Conservation (phyloP, 169 alveolate genomes). For the Cryptosporidium muris region DNA sequence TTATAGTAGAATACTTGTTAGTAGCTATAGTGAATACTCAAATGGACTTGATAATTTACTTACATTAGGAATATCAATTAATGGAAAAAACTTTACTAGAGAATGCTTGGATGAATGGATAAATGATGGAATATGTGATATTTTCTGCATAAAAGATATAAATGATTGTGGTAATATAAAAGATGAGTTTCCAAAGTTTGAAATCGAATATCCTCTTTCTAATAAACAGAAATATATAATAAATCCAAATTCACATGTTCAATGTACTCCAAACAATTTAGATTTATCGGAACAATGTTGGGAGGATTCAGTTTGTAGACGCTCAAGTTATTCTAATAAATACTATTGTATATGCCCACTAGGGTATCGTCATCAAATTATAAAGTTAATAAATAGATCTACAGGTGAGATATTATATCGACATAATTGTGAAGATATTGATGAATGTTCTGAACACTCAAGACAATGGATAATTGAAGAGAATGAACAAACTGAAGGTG, state of each 20-base stretch:
- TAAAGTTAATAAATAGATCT: constrained; percentile 31
- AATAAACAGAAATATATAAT: constrained; percentile 6
- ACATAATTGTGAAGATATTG: constrained; percentile 65
- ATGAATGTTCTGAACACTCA: constrained; percentile 42
- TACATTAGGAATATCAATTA: constrained; percentile 17
- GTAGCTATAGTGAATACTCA: constrained; percentile 22
- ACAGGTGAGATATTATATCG: constrained; percentile 27
- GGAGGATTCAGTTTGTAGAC: constrained; percentile 37
- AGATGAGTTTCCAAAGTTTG: neutral
- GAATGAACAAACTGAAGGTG: constrained; percentile 37
- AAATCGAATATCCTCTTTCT: neutral
- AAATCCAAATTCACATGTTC: constrained; percentile 12
- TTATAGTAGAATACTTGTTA: constrained; percentile 6
- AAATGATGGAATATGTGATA: constrained; percentile 47
- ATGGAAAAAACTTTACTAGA: neutral
- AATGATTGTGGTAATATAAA: constrained; percentile 29
- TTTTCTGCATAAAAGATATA: constrained; percentile 22
- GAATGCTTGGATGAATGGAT: constrained; percentile 29
- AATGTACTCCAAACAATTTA: constrained; percentile 5
- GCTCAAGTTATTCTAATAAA: neutral
- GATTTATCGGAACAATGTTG: constrained; percentile 6
- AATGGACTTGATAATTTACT: constrained; percentile 43
- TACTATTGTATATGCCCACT: constrained; percentile 39
- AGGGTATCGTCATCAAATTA: constrained; percentile 49
- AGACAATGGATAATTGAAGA: constrained; percentile 49